Evolutionary conservation across 2,329 filamentous ascomycete species (phyloP).

Genomic region (Thielaviopsis populi): DNA sequence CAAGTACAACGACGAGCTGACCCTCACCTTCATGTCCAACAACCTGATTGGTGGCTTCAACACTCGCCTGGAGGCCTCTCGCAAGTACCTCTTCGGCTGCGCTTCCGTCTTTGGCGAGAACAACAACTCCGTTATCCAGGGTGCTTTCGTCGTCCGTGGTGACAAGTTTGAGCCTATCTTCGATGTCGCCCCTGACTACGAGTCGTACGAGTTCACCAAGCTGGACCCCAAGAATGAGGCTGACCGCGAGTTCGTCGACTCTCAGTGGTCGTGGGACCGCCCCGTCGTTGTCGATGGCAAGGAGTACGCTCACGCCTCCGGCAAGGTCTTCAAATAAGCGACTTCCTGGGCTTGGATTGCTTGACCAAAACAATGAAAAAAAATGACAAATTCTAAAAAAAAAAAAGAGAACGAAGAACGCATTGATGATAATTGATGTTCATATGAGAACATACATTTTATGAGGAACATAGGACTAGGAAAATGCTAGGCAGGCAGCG

Average conservation of each 20-base stretch:
- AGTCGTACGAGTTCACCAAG: conserved; percentile 95
- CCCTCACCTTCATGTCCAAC: conserved; percentile 94
- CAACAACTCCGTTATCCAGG: conserved; percentile 82
- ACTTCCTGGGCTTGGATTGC: conserved; percentile 18
- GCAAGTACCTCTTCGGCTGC: conserved; percentile 94
- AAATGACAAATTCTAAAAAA: conserved; percentile 16
- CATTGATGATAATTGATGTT: conserved; percentile 14
- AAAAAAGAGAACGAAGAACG: conserved; percentile 10
- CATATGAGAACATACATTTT: conserved; percentile 17
- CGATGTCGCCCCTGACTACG: conserved; percentile 91
- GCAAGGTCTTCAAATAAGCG: conserved; percentile 97
- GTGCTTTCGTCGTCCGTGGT: conserved; percentile 89
- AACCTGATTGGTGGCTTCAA: conserved; percentile 99
- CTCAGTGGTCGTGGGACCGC: conserved; percentile 87
- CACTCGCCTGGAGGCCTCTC: conserved; percentile 86
- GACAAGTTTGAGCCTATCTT: conserved; percentile 77
- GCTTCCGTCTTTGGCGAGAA: conserved; percentile 76
- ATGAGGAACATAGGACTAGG: conserved; percentile 17
- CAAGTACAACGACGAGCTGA: conserved; percentile 99
- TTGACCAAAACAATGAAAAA: conserved; percentile 17
- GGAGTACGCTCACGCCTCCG: conserved; percentile 73
- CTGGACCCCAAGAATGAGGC: conserved; percentile 76
- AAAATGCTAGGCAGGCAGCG: conserved; percentile 6
- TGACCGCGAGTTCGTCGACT: conserved; percentile 73
- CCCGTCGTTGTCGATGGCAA: conserved; percentile 68